A percentile compares a stretch with the other conserved stretches of the same genome.
These are phyloP conservation scores for Wickerhamomyces kurtzmanii DNA, from an alignment of 805 yeast species.

Conservation along the genomic window DNA sequence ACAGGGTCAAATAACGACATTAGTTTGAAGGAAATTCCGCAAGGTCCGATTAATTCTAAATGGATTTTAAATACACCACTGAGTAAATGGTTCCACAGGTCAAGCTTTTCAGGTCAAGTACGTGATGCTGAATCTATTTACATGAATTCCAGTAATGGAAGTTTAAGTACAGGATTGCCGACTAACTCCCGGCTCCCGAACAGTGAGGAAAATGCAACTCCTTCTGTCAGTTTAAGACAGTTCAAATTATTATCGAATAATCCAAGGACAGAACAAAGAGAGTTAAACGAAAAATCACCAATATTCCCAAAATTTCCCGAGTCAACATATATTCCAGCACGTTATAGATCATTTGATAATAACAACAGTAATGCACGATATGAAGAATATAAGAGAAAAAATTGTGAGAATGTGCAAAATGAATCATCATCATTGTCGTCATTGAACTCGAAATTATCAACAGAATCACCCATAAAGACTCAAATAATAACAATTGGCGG, in stretches of 20 bases:
- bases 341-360: neutral
- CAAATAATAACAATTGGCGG: conserved; percentile 1
- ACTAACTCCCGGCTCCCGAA: too few relatives aligned
- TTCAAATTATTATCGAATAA: too few relatives aligned
- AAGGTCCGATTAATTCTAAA: conserved; percentile 3
- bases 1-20: too few relatives aligned
- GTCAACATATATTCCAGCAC: conserved; percentile 1
- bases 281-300: conserved; percentile 9
- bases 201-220: too few relatives aligned
- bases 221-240: conserved; percentile 15
- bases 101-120: neutral
- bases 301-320: conserved; percentile 15
- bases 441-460: conserved; percentile 3
- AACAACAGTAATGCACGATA: neutral
- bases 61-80: conserved; percentile 17
- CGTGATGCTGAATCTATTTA: conserved; percentile 1
- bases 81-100: conserved; percentile 17
- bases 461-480: neutral
- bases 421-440: neutral
- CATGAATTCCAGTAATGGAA: conserved; percentile 6
- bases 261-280: conserved; percentile 6
- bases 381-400: neutral
- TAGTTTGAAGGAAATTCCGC: conserved; percentile 10
- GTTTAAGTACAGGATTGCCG: conserved; percentile 12
- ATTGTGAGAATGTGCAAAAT: neutral